phyloP scores from a whole-genome alignment of 78 protist genomes.

The Cyanophora paradoxa region DNA sequence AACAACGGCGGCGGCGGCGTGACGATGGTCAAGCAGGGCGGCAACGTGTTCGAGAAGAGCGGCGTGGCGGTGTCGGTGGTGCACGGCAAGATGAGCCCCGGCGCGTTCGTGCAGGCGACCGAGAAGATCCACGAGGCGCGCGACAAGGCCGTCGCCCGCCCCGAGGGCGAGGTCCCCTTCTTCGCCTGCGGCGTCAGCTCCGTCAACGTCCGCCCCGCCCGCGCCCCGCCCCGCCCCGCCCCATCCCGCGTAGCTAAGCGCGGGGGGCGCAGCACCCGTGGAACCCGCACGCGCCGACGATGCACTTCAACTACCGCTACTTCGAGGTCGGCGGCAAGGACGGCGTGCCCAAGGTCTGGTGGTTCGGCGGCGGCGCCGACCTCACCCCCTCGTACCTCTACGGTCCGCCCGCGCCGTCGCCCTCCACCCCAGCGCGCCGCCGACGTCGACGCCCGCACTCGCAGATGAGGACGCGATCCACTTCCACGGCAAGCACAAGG shows the following conservation, averaged over 20 bases:
- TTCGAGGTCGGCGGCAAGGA: constrained; percentile 32
- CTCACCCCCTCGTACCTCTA: constrained; percentile 27
- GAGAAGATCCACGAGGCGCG: neutral
- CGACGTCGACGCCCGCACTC: too few species aligned
- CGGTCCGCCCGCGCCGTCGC: neutral
- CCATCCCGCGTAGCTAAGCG: neutral
- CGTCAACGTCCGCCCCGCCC: too few species aligned
- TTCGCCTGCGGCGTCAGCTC: constrained; percentile 5
- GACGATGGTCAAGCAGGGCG: constrained; percentile 13
- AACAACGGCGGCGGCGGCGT: constrained; percentile 30
- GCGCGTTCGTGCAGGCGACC: constrained; percentile 1
- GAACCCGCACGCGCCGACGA: constrained; percentile 42
- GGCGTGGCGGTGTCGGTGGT: constrained; percentile 7
- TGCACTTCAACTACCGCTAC: constrained; percentile 50
- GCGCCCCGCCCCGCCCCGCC: neutral
- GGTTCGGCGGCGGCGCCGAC: constrained; percentile 43
- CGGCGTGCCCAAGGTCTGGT: too few species aligned
- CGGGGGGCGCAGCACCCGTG: constrained; percentile 28
- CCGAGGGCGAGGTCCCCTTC: constrained; percentile 17
- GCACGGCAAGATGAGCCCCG: constrained; percentile 11
- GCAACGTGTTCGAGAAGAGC: constrained; percentile 40
- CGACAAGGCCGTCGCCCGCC: neutral
- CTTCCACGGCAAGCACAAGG: constrained; percentile 30
- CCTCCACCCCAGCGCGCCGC: too few species aligned
- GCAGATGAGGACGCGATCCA: constrained; percentile 3